Evolutionary conservation across 169 alveolate species (phyloP), one percentile per base, ranked within the genome.

Genomic region (Hepatocystis sp.): DNA sequence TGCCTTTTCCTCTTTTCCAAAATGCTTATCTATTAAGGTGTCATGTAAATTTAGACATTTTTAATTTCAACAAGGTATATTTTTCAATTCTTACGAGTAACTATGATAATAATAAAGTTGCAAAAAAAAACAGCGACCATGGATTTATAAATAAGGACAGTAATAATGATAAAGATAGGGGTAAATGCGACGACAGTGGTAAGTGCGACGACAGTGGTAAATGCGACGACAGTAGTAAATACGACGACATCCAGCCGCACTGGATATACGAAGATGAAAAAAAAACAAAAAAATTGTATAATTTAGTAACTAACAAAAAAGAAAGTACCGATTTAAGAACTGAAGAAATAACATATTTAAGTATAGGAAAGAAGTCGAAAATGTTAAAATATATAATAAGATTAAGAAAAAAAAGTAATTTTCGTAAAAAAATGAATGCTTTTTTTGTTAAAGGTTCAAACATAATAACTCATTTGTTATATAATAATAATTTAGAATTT

Each of bases 361-460:
- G 52, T 23, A 81, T 81, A 32, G 60, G 84, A 2, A 81, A 81
- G 34, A 61, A 44, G 8, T 81, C 89, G n/a, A 81, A 46, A 49
- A 61, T 81, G 81, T 61, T 81, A 84, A 81, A 81, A 55, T 66
- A 85, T 53, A 66, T 68, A 25, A 66, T 68, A 53, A 27, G 86
- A 61, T 47, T 85, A 63, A 44, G 81, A 56, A 68, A 63, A 66
- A 85, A 85, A 85, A 85, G 66, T 10, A 85, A 65, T 28, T 68
- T 61, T 67, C 55, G 85, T 53, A 84, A 85, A 51, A 85, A 66
- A 66, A 85, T 42, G 15, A 85, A 61, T 34, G 39, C 81, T 23
- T 68, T 85, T 85, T 68, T 85, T 63, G 86, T 68, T 13, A 85
- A 68, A 53, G 81, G 32, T 56, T 53, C 84, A n/a, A 28, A 42